Evolutionary conservation across 176 grass and related monocot species (phyloP).

Genomic region (Oryza meyeriana): DNA sequence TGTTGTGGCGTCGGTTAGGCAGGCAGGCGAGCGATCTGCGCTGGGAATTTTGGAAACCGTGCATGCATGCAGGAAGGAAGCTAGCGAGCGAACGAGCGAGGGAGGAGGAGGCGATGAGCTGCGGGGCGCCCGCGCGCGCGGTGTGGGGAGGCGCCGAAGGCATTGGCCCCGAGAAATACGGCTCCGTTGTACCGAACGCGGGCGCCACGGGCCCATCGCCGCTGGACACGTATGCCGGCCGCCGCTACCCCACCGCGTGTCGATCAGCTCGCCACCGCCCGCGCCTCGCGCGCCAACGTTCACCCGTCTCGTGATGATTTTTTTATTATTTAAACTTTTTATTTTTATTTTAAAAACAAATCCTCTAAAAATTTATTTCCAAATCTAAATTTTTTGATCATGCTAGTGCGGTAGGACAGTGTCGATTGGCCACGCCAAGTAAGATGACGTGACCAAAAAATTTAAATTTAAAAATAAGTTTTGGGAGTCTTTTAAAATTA

Average conservation of each 20-base stretch:
- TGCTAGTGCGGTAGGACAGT: no score
- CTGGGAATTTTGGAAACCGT: neutral
- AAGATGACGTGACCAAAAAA: no score
- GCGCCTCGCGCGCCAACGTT: neutral
- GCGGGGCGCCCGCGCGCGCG: neutral
- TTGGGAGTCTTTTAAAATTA: no score
- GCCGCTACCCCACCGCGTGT: slow-evolving; percentile 26
- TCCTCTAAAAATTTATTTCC: no score
- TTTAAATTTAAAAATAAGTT: no score
- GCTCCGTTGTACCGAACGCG: slow-evolving; percentile 54
- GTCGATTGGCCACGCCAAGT: no score
- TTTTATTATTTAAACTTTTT: no score
- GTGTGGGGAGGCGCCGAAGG: slow-evolving; percentile 57
- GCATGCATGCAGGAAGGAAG: neutral
- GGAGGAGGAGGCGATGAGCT: neutral
- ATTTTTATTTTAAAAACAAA: no score
- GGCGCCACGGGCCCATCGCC: neutral
- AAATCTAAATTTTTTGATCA: no score
- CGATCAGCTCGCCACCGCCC: slow-evolving; percentile 34
- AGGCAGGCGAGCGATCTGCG: slow-evolving; percentile 41
- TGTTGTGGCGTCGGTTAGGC: slow-evolving; percentile 37
- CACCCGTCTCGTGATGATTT: neutral
- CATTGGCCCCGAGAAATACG: slow-evolving; percentile 64
- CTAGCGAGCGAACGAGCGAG: slow-evolving; percentile 20
- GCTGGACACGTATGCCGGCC: slow-evolving; percentile 43